Base-by-base conservation (phyloP, 192 early-diverging fungal species). In the Piromyces sp. region DNA sequence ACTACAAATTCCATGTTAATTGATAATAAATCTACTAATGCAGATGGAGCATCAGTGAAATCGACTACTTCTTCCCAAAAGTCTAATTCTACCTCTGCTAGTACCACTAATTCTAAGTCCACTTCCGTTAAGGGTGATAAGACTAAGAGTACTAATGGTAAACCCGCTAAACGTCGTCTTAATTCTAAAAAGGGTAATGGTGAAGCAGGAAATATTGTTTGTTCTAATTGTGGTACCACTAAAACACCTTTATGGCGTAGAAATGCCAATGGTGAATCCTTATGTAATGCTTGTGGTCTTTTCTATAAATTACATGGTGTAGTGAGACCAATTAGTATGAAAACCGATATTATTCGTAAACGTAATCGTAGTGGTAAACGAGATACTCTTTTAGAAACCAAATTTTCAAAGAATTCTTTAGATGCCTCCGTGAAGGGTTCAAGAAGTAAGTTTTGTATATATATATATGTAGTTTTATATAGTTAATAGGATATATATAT, bases 231-330 rank as follows among this genome's bases (percentile, higher is more conserved):
- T 86, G 68, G 82, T 22, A 96, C 94, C 2, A 95, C 92, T 31
- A 93, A 92, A n/a, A 99, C 98, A 5, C 93, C 96, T 2, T 89
- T 99, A 30, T 99, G 98, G 98, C 92, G 98, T 9, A 88, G 96
- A n/a, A 92, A 96, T 85, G 91, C 93, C 14, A 88, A 92, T 78
- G 97, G 96, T 36, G 93, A 95, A 31, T 91, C 95, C 3, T 91
- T 99, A 19, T 99, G 98, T 85, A 99, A 99, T 81, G 97, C 97
- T 0, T 99, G 98, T 84, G 98, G 98, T 1, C 86, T 99, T 81
- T 99, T 94, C 85, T 93, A 92, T 85, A 99, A 98, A 88, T 88
- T 99, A 29, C 98, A 99, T 84, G 94, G 94, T 37, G 92, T 94
- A 58, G 89, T 92, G 4, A 87, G 98, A 79, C 98, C 98, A 1